Base-by-base conservation (phyloP, 2,329 filamentous ascomycete species). In the Trichoderma guizhouense region DNA sequence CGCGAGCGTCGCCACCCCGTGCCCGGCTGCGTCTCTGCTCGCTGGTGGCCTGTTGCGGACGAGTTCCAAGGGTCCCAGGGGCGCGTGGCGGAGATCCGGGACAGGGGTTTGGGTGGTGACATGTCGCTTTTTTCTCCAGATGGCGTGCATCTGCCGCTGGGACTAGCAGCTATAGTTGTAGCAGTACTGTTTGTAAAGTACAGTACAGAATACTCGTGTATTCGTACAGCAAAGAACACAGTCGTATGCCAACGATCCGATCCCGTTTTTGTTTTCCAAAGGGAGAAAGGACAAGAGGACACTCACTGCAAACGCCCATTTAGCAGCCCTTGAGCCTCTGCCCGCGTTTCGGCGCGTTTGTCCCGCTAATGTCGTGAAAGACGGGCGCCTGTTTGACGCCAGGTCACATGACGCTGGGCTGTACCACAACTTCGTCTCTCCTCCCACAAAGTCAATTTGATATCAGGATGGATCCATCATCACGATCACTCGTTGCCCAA, bases 31-130 rank as follows among this genome's bases (percentile, higher is more conserved):
- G 89, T 90, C 72, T 95, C 92, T 55, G 92, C 89, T 53, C 90
- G 87, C 81, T 97, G 94, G 79, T 97, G 93, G 60, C 93, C 93
- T 1, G 91, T 91, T 7, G 91, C 90, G 14, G 90, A 89, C 15
- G 90, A 91, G 81, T 94, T 94, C 90, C 90, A 93, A 6, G 89
- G 85, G 79, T 92, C 91, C 76, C 91, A 92, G 72, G 78, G 79
- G 43, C 77, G 79, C 26, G 86, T 85, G 63, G 84, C 78, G 24
- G 84, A 82, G 36, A 82, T 80, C 72, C 77, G 81, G 71, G 79
- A 74, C 0, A 78, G 73, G 28, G 73, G 69, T 34, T 74, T 71
- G 24, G 67, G 61, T 28, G 71, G 68, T 63, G 65, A 61, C 71
- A 72, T 69, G 66, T 69, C 66, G 55, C 30, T 51, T 61, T 71